Percentiles rank a stretch among this genome's conserved stretches.
phyloP scores from a whole-genome alignment of 2,329 filamentous ascomycete species.

The Waltergamsia citrina region DNA sequence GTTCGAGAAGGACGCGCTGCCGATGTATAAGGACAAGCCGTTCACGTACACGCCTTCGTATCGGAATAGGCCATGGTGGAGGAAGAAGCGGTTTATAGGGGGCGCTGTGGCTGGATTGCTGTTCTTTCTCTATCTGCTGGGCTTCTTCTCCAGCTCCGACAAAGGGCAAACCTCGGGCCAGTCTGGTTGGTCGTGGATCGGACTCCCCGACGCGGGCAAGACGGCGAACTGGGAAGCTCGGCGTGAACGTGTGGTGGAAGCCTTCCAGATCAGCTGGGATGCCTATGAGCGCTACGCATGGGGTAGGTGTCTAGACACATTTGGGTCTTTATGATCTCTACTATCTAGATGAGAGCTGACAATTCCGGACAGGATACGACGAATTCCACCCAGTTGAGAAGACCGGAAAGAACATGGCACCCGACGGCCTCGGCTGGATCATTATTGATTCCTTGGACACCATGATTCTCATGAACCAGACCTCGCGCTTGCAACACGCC shows the following conservation, averaged over 20 bases:
- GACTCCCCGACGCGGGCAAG: slow-evolving; percentile 31
- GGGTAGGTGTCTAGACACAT: slow-evolving; percentile 49
- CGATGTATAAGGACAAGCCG: slow-evolving; percentile 99
- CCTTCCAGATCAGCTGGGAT: slow-evolving; percentile 86
- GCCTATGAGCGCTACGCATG: slow-evolving; percentile 88
- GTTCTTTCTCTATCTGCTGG: slow-evolving; percentile 60
- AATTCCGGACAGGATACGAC: slow-evolving; percentile 53
- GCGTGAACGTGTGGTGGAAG: slow-evolving; percentile 75
- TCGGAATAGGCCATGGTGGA: slow-evolving; percentile 49
- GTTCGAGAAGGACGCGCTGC: slow-evolving; percentile 53
- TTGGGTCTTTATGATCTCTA: neutral
- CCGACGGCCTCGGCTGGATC: slow-evolving; percentile 91
- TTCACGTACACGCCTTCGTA: slow-evolving; percentile 57
- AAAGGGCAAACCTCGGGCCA: slow-evolving; percentile 2
- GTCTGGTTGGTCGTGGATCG: slow-evolving; percentile 50
- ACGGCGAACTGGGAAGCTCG: slow-evolving; percentile 72
- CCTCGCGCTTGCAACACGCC: slow-evolving; percentile 72
- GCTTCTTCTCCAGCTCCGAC: slow-evolving; percentile 36
- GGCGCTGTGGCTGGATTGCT: slow-evolving; percentile 44
- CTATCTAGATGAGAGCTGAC: neutral
- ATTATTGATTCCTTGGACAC: slow-evolving; percentile 95
- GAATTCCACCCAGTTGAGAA: slow-evolving; percentile 81
- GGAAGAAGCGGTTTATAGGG: slow-evolving; percentile 51
- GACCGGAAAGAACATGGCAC: slow-evolving; percentile 72
- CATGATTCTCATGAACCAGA: slow-evolving; percentile 97